Conservation (phyloP, 208 protist genomes). For the Leishmania martiniquensis region DNA sequence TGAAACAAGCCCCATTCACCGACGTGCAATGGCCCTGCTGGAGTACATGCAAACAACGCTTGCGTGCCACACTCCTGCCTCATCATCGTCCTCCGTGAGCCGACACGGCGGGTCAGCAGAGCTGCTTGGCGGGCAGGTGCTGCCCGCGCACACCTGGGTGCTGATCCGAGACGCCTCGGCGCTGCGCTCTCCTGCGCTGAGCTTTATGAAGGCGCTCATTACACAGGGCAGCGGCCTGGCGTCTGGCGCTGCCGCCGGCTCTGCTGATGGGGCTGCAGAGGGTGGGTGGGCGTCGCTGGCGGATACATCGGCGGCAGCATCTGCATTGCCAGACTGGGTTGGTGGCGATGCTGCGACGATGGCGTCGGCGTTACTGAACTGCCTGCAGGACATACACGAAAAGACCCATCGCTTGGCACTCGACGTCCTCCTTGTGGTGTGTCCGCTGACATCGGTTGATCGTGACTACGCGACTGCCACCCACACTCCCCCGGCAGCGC, state of each 20-base stretch:
- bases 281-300: not conserved
- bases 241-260: not conserved
- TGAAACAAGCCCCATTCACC: slow-evolving; percentile 56
- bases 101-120: not conserved
- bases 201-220: slow-evolving; percentile 38
- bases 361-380: slow-evolving; percentile 37
- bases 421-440: slow-evolving; percentile 42
- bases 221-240: slow-evolving; percentile 1
- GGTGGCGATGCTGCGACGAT: slow-evolving; percentile 27
- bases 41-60: slow-evolving; percentile 27
- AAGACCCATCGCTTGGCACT: slow-evolving; percentile 44
- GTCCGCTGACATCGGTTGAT: slow-evolving; percentile 31
- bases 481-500: not conserved
- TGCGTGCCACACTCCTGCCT: slow-evolving; percentile 1
- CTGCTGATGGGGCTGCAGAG: not conserved
- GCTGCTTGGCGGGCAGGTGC: slow-evolving; percentile 31
- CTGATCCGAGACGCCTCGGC: slow-evolving; percentile 30
- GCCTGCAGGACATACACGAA: slow-evolving; percentile 50
- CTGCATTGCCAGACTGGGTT: slow-evolving; percentile 28
- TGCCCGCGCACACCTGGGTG: slow-evolving; percentile 34
- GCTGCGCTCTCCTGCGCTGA: slow-evolving; percentile 30
- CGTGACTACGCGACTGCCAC: not conserved
- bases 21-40: slow-evolving; percentile 44
- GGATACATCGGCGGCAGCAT: not conserved
- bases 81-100: not conserved